phyloP scores from a whole-genome alignment of 2,329 filamentous ascomycete species.

The Botryotinia convoluta region DNA sequence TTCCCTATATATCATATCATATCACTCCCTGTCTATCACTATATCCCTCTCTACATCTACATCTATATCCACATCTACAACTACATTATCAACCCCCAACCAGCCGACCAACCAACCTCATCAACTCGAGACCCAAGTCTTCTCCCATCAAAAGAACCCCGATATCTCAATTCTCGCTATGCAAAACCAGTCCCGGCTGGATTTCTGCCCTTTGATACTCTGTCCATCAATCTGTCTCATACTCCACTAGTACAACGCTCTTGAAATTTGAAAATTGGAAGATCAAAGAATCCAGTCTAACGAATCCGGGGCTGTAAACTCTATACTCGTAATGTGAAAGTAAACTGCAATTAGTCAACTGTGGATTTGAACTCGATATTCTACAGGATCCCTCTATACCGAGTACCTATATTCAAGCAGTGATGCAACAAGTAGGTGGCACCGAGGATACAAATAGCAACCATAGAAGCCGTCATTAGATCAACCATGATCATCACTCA shows the following conservation, averaged over 20 bases:
- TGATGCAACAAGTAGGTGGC: too few species aligned
- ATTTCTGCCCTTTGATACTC: accelerated
- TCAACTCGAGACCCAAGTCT: too few species aligned
- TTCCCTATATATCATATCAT: too few species aligned
- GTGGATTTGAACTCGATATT: accelerated
- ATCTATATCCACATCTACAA: too few species aligned
- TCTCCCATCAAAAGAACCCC: too few species aligned
- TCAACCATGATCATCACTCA: neutral
- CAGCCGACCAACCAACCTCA: too few species aligned
- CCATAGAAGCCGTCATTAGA: neutral
- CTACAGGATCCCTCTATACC: neutral
- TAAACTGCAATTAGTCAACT: too few species aligned
- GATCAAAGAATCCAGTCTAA: neutral
- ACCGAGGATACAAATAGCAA: neutral
- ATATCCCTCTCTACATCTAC: too few species aligned
- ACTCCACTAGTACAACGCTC: neutral
- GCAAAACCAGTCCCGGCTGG: neutral
- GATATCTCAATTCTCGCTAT: too few species aligned
- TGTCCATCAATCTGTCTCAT: neutral
- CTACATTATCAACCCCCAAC: too few species aligned
- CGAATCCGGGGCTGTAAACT: neutral
- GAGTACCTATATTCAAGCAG: neutral
- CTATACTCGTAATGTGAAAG: neutral
- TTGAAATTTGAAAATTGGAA: neutral
- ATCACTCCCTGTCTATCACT: too few species aligned